Conservation (phyloP, 1,284 basidiomycete genomes). For the Cystobasidium slooffiae region DNA sequence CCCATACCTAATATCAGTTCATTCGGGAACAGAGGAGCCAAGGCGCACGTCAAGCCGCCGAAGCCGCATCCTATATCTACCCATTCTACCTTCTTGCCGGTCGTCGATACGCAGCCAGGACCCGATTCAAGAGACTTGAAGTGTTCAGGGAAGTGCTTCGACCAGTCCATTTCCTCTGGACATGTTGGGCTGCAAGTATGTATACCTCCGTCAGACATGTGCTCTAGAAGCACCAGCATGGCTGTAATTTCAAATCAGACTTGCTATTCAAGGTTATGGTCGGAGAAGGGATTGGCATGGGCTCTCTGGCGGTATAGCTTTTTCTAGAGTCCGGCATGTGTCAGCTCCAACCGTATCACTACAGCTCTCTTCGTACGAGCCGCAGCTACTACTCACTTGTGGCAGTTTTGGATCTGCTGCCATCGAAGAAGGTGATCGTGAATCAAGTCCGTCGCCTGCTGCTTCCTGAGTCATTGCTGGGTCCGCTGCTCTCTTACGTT, state of each 20-base stretch:
- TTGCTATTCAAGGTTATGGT: conserved; percentile 85
- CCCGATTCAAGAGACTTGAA: conserved; percentile 47
- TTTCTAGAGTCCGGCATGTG: conserved; percentile 67
- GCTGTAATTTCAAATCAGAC: conserved; percentile 45
- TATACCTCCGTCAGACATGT: not conserved
- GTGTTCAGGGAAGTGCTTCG: conserved; percentile 78
- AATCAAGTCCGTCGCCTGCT: conserved; percentile 7
- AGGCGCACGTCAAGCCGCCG: conserved; percentile 86
- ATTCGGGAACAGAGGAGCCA: conserved; percentile 90
- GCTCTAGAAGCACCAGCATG: not conserved
- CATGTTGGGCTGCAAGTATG: conserved; percentile 65
- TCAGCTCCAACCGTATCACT: not conserved
- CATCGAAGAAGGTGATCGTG: conserved; percentile 15
- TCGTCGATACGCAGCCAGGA: conserved; percentile 43
- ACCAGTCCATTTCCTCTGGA: conserved; percentile 82
- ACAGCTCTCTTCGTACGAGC: not conserved
- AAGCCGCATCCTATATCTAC: conserved; percentile 99
- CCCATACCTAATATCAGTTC: conserved; percentile 87
- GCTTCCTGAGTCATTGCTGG: conserved; percentile 11
- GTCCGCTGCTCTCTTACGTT: conserved; percentile 22
- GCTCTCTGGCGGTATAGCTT: conserved; percentile 94
- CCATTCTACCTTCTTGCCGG: conserved; percentile 75
- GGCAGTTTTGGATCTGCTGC: conserved; percentile 17
- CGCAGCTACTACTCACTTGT: not conserved
- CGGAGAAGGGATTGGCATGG: conserved; percentile 97